These are phyloP conservation scores for Melaleuca quinquenervia DNA, from an alignment of 345 rosid species.

Conservation along the genomic window DNA sequence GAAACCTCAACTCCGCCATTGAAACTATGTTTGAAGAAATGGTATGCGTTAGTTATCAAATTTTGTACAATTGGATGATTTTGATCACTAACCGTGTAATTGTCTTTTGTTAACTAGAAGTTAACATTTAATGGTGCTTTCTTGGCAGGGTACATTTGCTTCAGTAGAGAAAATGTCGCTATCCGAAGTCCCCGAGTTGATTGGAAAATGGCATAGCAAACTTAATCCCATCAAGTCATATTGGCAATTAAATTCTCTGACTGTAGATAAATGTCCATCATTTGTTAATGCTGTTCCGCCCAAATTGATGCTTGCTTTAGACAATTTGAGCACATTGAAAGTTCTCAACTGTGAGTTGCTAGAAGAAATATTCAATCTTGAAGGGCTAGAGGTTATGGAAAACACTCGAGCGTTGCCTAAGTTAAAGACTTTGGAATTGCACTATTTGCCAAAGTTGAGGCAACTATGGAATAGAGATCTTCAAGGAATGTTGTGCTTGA, in stretches of 20 bases:
- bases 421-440: accelerated
- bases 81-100: too few species aligned
- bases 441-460: neutral
- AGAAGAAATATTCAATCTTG: neutral
- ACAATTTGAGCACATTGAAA: neutral
- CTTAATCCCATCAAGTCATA: neutral
- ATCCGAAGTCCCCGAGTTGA: neutral
- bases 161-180: accelerated
- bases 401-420: neutral
- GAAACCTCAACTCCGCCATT: neutral
- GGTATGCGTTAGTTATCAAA: neutral
- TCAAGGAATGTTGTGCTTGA: neutral
- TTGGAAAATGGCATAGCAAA: neutral
- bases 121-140: too few species aligned
- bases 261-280: neutral
- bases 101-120: neutral
- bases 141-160: accelerated
- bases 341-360: neutral
- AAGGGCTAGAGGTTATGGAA: neutral
- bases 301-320: neutral
- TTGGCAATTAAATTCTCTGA: neutral
- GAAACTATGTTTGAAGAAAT: neutral
- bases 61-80: too few species aligned
- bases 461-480: neutral
- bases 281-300: neutral